Evolutionary conservation across 1,139 yeast species (phyloP).

Genomic region (Yamadazyma sp.): DNA sequence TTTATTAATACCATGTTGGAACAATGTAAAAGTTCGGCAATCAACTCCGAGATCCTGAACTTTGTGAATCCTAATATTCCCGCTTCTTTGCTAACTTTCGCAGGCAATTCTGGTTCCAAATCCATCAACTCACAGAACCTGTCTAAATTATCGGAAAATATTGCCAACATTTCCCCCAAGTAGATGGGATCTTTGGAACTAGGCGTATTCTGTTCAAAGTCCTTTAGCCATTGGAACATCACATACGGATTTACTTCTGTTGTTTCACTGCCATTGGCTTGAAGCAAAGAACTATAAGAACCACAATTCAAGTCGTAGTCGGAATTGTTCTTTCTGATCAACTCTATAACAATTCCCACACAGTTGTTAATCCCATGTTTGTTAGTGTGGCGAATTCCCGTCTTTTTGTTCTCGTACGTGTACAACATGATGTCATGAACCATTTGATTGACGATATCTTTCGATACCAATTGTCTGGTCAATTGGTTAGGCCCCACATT

Average conservation of each 20-base stretch:
- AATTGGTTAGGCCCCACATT: constrained; percentile 50
- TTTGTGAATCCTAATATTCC: constrained; percentile 40
- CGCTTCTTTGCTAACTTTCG: constrained; percentile 16
- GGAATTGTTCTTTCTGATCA: constrained; percentile 47
- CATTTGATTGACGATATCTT: constrained; percentile 34
- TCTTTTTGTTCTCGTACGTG: constrained; percentile 17
- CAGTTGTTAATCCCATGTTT: constrained; percentile 50
- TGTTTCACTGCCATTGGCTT: constrained; percentile 29
- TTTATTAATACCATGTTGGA: constrained; percentile 50
- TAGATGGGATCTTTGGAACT: constrained; percentile 47
- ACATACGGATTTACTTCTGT: constrained; percentile 43
- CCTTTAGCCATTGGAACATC: constrained; percentile 49
- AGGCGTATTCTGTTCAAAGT: constrained; percentile 50
- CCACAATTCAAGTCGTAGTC: constrained; percentile 51
- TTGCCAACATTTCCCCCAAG: constrained; percentile 43
- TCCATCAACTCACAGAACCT: constrained; percentile 31
- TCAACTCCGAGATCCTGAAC: constrained; percentile 43
- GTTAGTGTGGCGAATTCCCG: constrained; percentile 27
- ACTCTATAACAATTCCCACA: constrained; percentile 48
- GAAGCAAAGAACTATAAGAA: constrained; percentile 34
- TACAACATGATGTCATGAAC: constrained; percentile 43
- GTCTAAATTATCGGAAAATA: constrained; percentile 40
- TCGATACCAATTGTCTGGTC: constrained; percentile 46
- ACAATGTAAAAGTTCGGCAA: constrained; percentile 49
- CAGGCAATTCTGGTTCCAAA: constrained; percentile 26